Evolutionary conservation across 208 protist species (phyloP), one percentile per base, ranked within the genome.

Genomic region (Acanthamoeba culbertsoni): DNA sequence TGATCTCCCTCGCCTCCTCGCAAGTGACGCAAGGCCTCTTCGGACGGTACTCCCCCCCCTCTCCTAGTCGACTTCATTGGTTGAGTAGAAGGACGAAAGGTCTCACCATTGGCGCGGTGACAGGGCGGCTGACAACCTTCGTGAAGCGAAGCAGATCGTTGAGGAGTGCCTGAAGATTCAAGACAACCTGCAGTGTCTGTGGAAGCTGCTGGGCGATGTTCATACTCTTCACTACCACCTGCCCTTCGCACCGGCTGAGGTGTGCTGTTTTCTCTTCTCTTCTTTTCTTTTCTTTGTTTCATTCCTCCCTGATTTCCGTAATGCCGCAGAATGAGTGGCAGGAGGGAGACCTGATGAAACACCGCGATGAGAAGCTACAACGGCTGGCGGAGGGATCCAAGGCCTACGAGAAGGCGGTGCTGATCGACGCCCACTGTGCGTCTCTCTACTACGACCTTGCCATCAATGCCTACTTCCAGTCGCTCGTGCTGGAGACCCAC

Each of bases 341-440:
- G n/a, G 33, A 4, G 23, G 55, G 65, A 8, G 43, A 12, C 35
- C n/a, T 89, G 3, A 16, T 14, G 20, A 20, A 65, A 18, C 23
- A 42, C 37, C 45, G 55, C 0, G 53, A 68, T 6, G 35, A 89
- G 42, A 59, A 65, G 42, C 55, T 89, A 53, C 23, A 65, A n/a
- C 46, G 31, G 26, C 82, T 89, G 33, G 33, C 37, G 7, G 55
- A 89, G n/a, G 82, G 82, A 5, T 31, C 31, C 8, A 43, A 65
- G 37, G 82, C 82, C 51, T 89, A 89, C 37, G 82, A 89, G 55
- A 62, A 65, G 23, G 82, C 82, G 45, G 51, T 89, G 23, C 31
- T 65, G 10, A 43, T 65, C 82, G 55, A 89, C 42, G 51, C 82
- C 46, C 37, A 37, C 35, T 59, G 46, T 35, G 82, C 82, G 20